A percentile compares a stretch with the other conserved stretches of the same genome.
These are phyloP conservation scores for Cercophora sp. DNA, from an alignment of 495 filamentous ascomycete species.

Conservation along the genomic window DNA sequence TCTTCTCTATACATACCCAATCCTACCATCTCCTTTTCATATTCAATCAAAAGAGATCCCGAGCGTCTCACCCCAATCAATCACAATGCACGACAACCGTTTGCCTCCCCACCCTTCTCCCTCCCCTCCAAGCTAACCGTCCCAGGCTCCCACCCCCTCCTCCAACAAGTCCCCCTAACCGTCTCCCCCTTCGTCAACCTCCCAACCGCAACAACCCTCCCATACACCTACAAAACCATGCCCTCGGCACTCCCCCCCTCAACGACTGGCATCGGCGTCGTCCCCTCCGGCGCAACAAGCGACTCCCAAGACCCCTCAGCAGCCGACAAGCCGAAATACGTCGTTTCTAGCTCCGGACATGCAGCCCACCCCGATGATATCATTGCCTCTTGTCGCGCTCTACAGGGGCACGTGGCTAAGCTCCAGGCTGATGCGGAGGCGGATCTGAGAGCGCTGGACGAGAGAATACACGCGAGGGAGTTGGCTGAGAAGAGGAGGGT, in stretches of 20 bases:
- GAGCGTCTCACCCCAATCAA: conserved; percentile 4
- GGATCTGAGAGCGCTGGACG: conserved; percentile 66
- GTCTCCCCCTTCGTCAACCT: conserved; percentile 94
- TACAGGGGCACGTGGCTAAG: conserved; percentile 69
- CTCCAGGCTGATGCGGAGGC: conserved; percentile 59
- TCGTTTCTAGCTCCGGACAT: conserved; percentile 69
- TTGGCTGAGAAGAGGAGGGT: conserved; percentile 87
- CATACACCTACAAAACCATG: conserved; percentile 90
- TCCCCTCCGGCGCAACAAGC: conserved; percentile 38
- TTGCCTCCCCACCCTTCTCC: conserved; percentile 14
- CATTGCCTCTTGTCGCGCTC: conserved; percentile 68
- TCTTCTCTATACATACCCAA: too few relatives aligned
- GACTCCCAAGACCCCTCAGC: conserved; percentile 5
- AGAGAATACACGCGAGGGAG: conserved; percentile 66
- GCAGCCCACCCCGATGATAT: conserved; percentile 79
- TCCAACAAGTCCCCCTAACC: conserved; percentile 86
- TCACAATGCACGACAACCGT: conserved; percentile 47
- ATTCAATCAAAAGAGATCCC: too few relatives aligned
- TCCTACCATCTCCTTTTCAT: too few relatives aligned
- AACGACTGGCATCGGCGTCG: conserved; percentile 47
- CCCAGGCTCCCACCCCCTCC: conserved; percentile 75
- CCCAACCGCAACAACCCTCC: conserved; percentile 83
- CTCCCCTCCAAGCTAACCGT: conserved; percentile 7
- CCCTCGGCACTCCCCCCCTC: conserved; percentile 81
- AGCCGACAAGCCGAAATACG: conserved; percentile 56